Evolutionary conservation across 2,329 filamentous ascomycete species (phyloP), one percentile per base, ranked within the genome.

Genomic region (Neoarthrinium moseri): DNA sequence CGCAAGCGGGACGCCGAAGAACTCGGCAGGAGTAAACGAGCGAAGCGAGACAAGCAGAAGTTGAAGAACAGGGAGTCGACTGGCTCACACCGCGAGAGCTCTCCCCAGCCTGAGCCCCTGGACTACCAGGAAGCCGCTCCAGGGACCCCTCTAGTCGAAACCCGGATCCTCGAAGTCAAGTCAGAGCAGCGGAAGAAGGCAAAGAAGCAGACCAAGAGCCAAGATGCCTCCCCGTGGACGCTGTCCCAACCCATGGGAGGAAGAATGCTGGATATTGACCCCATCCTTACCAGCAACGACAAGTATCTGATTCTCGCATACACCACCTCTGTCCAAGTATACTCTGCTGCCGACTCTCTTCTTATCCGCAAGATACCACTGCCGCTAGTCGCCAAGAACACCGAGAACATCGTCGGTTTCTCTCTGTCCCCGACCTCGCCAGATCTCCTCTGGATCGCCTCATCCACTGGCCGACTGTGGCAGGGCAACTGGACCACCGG

Each of bases 281-380:
- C 83, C 2, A 75, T 86, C 34, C 73, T 86, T 53, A 78, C 78
- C 4, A 60, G 64, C 2, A 79, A 86, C 59, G 82, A 86, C 61
- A 90, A 89, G 61, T 78, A 86, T 66, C 64, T 96, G 30, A 83
- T 96, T 47, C 65, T 95, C 46, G 81, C 86, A 24, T 89, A 89
- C 58, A 80, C 84, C 49, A 84, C 81, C 22, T 85, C 86, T 8
- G 74, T 96, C 44, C 87, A 91, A 62, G 78, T 96, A 21, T 95
- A 94, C 66, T 87, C 88, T 2, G 81, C 89, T 23, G 74, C 81
- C 52, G 91, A 90, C 45, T 97, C 94, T 2, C 79, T 95, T 40
- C 80, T 95, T 18, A 74, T 89, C 36, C 84, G 89, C 54, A 81
- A 83, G 46, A 84, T 96, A 39, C 70, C 78, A 11, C 70, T 85